Conservation (phyloP, 495 filamentous ascomycete species). For the Penicillium odoratum region DNA sequence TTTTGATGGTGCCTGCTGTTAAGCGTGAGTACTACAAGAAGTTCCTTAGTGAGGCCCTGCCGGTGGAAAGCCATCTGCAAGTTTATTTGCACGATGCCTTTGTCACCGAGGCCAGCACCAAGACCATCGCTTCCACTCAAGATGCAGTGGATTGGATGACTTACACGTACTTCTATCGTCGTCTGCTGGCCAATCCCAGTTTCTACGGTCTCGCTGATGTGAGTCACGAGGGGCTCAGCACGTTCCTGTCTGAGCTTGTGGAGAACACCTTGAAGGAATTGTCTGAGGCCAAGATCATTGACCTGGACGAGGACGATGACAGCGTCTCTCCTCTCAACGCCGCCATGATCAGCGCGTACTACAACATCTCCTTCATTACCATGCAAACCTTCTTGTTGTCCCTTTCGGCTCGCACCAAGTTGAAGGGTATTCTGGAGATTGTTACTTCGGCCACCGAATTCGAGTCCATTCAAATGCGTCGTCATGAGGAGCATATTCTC, state of each 20-base stretch:
- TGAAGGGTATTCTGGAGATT: conserved; percentile 96
- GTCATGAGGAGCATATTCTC: conserved; percentile 87
- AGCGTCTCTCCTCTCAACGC: conserved; percentile 86
- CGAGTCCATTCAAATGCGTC: conserved; percentile 88
- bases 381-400: conserved; percentile 99
- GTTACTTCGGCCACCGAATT: conserved; percentile 97
- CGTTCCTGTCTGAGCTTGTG: conserved; percentile 92
- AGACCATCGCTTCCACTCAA: conserved; percentile 89
- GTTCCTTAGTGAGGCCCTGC: conserved; percentile 94
- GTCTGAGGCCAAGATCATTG: conserved; percentile 91
- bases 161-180: conserved; percentile 97
- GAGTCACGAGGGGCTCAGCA: conserved; percentile 88
- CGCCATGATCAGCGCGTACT: conserved; percentile 97
- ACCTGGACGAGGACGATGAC: conserved; percentile 95
- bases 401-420: conserved; percentile 79
- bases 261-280: conserved; percentile 92
- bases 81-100: conserved; percentile 92
- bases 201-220: conserved; percentile 91
- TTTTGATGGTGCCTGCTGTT: conserved; percentile 90
- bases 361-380: conserved; percentile 98
- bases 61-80: conserved; percentile 92
- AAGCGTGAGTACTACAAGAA: conserved; percentile 99
- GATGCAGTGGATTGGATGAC: conserved; percentile 98
- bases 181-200: conserved; percentile 93
- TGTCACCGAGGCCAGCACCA: conserved; percentile 92